phyloP scores from a whole-genome alignment of 768 basidiomycete genomes.

The Collybiopsis confluens region DNA sequence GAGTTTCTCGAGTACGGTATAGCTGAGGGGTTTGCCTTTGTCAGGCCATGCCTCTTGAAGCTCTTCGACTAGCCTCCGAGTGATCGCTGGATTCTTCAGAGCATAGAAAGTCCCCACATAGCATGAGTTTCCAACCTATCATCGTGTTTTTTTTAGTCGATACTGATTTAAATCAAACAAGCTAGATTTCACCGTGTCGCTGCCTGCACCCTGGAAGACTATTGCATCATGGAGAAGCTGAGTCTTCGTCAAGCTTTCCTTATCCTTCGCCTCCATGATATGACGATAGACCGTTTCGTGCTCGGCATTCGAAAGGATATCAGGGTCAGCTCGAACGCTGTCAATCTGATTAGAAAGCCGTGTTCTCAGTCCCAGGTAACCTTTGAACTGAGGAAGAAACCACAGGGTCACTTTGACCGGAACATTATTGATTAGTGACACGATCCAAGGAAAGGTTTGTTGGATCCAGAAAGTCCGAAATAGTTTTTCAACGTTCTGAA shows the following conservation, averaged over 20 bases:
- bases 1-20: conserved; percentile 31
- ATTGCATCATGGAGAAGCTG: conserved; percentile 28
- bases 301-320: conserved; percentile 8
- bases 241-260: conserved; percentile 7
- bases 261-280: conserved; percentile 14
- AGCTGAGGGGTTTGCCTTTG: conserved; percentile 19
- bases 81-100: conserved; percentile 25
- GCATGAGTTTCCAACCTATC: conserved; percentile 33
- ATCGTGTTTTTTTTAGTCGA: too few species aligned
- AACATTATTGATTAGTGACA: conserved; percentile 8
- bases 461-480: conserved; percentile 31
- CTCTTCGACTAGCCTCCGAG: conserved; percentile 26
- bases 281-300: conserved; percentile 19
- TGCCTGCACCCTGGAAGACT: conserved; percentile 33
- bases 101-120: conserved; percentile 33
- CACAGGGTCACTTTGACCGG: conserved; percentile 11
- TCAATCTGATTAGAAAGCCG: conserved; percentile 14
- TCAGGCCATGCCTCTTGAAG: conserved; percentile 32
- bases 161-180: too few species aligned
- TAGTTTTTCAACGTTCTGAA: conserved; percentile 22
- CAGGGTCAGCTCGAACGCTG: conserved; percentile 10
- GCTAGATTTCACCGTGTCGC: conserved; percentile 36
- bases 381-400: conserved; percentile 9
- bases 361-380: conserved; percentile 10
- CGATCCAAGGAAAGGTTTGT: conserved; percentile 27